Conservation (phyloP, 169 alveolate species). For the Plasmodium cynomolgi region DNA sequence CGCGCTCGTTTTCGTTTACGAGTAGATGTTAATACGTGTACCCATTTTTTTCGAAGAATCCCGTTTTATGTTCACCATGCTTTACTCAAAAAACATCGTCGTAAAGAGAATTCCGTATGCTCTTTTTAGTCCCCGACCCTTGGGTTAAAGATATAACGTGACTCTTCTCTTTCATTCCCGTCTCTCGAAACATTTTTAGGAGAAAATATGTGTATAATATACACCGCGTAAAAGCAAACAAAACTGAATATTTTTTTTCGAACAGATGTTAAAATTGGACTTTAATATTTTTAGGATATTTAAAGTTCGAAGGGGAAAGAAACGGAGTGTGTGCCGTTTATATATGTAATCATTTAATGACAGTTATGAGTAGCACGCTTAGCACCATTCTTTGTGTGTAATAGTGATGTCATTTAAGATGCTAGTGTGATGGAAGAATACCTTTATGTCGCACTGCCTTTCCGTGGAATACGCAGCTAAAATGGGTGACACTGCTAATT, state of each 20-base stretch:
- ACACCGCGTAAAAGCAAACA: background rate
- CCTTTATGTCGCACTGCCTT: background rate
- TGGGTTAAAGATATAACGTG: background rate
- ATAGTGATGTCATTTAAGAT: background rate
- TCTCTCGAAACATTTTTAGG: background rate
- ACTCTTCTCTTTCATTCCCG: background rate
- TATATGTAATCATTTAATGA: background rate
- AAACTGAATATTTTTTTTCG: background rate
- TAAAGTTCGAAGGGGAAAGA: background rate
- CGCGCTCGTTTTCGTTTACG: background rate
- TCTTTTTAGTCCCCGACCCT: background rate
- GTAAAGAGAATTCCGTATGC: background rate
- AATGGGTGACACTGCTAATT: background rate
- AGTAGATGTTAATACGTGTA: background rate
- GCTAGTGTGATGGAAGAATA: background rate
- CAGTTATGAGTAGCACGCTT: background rate
- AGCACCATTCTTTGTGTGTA: background rate
- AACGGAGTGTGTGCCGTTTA: background rate
- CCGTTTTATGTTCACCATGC: background rate
- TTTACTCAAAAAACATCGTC: background rate
- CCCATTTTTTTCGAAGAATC: background rate
- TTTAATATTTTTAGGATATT: background rate
- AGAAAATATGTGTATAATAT: background rate
- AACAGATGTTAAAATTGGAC: background rate
- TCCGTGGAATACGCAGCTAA: background rate